Base-by-base conservation (phyloP, 345 rosid genomes). In the Pistacia atlantica region DNA sequence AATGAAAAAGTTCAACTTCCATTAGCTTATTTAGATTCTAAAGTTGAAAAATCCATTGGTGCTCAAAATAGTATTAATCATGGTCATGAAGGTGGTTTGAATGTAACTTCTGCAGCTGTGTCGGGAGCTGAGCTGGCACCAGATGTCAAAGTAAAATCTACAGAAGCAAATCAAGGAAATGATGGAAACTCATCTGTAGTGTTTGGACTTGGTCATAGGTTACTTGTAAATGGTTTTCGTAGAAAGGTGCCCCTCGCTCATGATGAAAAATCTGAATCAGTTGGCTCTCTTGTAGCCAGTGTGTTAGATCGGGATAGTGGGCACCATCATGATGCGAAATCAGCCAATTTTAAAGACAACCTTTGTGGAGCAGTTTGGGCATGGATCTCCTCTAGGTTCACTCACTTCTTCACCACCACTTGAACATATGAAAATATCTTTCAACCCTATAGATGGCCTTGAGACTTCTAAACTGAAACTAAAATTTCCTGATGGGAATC, bases 341-440 rank as follows among this genome's bases (percentile, higher is more conserved):
- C 82, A 76, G 25, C 82, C 77, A 61, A 74, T 66, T 67, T 72
- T 55, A 10, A 80, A 63, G 74, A 75, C 67, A 71, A 71, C 79
- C 46, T 82, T 73, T 57, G 51, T 60, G 31, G 88, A 81, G 61
- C 84, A 69, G 78, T 82, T 86, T 76, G 87, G 84, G 77, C 72
- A 51, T 49, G 83, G 79, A 76, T 76, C 85, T 82, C 73, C 81
- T 69, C 61, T 75, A 68, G 83, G 83, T 82, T 87, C 90, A 64
- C 76, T 82, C 60, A 81, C 91, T 22, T 88, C 97, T 70, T 96
- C 99, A 25, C 98, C 99, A 18, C 97, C 98, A 65, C 87, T 96
- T 64, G 93, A 91, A 67, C 97, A 87, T 80, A 96, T 96, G 98
- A 92, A 88, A 79, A 85, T 96, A 80, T 92, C 97, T 81, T 94